phyloP scores from a whole-genome alignment of 192 early-diverging fungal genomes.

The Entrophospora sp. region DNA sequence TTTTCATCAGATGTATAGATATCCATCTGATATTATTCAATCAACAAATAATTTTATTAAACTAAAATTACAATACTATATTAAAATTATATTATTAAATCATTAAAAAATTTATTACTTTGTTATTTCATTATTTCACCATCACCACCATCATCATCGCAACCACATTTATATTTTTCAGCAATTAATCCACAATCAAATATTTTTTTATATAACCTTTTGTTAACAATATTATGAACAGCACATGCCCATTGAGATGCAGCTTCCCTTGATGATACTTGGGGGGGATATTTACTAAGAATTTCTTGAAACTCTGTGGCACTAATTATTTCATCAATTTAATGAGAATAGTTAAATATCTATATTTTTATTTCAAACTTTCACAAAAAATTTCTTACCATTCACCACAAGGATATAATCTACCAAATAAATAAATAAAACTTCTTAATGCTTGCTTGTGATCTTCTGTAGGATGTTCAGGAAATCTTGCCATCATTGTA shows the following conservation, averaged over 20 bases:
- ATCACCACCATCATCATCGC: conserved; percentile 32
- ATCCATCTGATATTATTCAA: no score
- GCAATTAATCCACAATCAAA: conserved; percentile 74
- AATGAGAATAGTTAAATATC: no score
- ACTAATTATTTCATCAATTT: no score
- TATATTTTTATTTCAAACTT: background rate
- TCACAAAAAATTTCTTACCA: conserved; percentile 43
- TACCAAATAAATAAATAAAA: conserved; percentile 73
- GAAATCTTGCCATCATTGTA: conserved; percentile 85
- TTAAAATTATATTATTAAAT: no score
- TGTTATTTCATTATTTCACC: no score
- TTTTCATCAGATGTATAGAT: no score
- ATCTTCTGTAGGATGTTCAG: conserved; percentile 60
- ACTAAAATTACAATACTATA: no score
- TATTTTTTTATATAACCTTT: conserved; percentile 61
- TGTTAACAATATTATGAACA: conserved; percentile 87
- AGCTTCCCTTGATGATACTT: conserved; percentile 56
- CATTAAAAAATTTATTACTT: no score
- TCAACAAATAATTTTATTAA: no score
- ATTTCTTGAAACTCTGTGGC: conserved; percentile 78
- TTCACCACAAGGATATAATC: conserved; percentile 94
- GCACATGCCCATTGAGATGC: conserved; percentile 77
- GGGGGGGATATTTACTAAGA: conserved; percentile 70
- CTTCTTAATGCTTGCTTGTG: conserved; percentile 67
- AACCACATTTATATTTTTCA: conserved; percentile 81